Evolutionary conservation across 2,329 filamentous ascomycete species (phyloP), one percentile per base, ranked within the genome.

Genomic region (Elsinoe batatas): DNA sequence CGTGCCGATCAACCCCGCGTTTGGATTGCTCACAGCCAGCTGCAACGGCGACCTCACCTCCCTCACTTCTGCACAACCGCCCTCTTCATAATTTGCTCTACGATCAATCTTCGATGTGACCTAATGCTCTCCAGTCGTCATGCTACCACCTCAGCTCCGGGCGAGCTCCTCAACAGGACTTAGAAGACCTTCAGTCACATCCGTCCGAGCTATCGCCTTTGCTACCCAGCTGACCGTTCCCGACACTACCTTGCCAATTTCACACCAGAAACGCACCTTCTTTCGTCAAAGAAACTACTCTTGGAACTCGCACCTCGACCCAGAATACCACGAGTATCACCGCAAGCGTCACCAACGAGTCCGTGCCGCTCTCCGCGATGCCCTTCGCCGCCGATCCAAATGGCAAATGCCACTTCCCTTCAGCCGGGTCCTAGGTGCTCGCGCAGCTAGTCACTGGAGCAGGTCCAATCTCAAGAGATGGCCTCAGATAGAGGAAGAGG

Each of bases 271-370:
- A 26, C 60, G 66, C 11, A 58, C 58, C 60, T 66, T 61, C 58
- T 60, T 58, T 36, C 65, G 64, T 60, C 58, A 60, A 32, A 54
- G 61, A 18, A 57, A 55, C 18, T 55, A 54, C 33, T 61, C 65
- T 46, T 68, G 63, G 57, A 37, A 60, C 11, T 68, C 65, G 6
- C 64, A 63, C 26, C 59, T 65, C 46, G 67, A 69, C 59, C 65
- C 67, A 1, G 46, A 58, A 46, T 68, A 64, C 56, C 59, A 65
- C 20, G 65, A 64, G 42, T 63, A 62, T 56, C 58, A 59, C 42
- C 61, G 61, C 42, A 30, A 67, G 62, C 32, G 58, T 66, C 40
- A 66, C 62, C 44, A 60, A 60, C 43, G 53, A 13, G 53, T 46
- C 7, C 53, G 53, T 17, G 53, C 53, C 40, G 53, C 53, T 10